A percentile compares a stretch with the other conserved stretches of the same genome.
phyloP scores from a whole-genome alignment of 148 eudicot genomes.

The Diospyros kaki region DNA sequence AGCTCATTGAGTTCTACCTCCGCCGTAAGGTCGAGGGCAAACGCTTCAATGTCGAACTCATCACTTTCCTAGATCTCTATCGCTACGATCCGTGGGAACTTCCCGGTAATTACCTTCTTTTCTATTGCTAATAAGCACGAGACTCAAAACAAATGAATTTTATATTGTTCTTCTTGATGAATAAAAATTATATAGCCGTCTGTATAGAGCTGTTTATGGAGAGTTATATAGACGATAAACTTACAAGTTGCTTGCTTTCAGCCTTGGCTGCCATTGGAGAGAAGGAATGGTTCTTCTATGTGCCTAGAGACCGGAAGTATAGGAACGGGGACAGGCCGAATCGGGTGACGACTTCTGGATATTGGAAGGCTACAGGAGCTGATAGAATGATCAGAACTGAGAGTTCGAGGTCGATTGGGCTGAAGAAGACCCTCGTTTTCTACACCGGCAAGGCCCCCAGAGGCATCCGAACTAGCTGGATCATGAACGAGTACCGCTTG shows the following conservation, averaged over 20 bases:
- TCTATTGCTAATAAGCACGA: too few relatives aligned
- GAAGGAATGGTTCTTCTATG: constrained; percentile 92
- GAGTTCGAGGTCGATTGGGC: constrained; percentile 53
- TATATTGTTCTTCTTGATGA: too few relatives aligned
- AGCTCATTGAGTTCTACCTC: constrained; percentile 90
- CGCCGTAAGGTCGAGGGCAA: constrained; percentile 98
- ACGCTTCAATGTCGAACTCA: constrained; percentile 85
- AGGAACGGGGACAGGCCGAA: constrained; percentile 87
- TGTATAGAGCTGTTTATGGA: too few relatives aligned
- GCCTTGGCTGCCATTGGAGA: constrained; percentile 93
- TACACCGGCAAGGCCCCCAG: constrained; percentile 89
- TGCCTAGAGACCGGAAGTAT: constrained; percentile 84
- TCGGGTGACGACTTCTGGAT: constrained; percentile 81
- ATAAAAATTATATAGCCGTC: too few relatives aligned
- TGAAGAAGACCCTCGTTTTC: constrained; percentile 87
- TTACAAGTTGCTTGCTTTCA: constrained; percentile 8
- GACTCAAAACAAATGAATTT: too few relatives aligned
- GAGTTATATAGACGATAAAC: too few relatives aligned
- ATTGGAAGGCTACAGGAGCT: constrained; percentile 94
- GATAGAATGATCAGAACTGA: constrained; percentile 76
- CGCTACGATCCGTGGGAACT: constrained; percentile 98
- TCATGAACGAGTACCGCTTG: constrained; percentile 90
- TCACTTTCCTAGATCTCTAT: constrained; percentile 89
- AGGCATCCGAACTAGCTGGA: constrained; percentile 87
- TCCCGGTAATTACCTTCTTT: constrained; percentile 49